Conservation (phyloP, 805 yeast species). For the Starmera quercuum region DNA sequence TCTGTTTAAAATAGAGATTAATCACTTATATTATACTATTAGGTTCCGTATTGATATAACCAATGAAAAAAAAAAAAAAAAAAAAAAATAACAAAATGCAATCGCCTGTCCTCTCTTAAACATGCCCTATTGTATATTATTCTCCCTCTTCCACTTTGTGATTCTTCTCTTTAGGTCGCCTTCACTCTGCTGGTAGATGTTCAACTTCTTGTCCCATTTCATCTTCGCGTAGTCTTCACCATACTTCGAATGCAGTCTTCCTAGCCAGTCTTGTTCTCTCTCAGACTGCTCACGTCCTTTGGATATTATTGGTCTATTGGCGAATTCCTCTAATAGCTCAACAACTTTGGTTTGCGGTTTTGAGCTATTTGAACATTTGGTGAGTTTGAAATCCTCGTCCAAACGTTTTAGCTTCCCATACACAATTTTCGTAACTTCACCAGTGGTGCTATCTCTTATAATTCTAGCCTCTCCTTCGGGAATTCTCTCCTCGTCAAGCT, state of each 20-base stretch:
- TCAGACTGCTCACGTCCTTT: conserved; percentile 53
- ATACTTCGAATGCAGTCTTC: conserved; percentile 56
- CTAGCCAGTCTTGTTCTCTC: conserved; percentile 72
- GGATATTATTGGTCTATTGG: conserved; percentile 32
- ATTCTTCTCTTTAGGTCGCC: conserved; percentile 76
- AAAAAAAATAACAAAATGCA: neutral
- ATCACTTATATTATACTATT: neutral
- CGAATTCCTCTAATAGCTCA: conserved; percentile 57
- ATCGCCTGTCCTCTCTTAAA: neutral
- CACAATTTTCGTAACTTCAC: conserved; percentile 57
- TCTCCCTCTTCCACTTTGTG: conserved; percentile 54
- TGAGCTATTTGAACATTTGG: conserved; percentile 20
- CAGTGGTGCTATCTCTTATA: conserved; percentile 59
- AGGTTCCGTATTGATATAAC: neutral
- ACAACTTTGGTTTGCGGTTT: conserved; percentile 48
- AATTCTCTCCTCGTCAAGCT: conserved; percentile 42
- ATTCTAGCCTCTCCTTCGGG: conserved; percentile 77
- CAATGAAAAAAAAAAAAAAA: neutral
- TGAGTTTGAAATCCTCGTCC: conserved; percentile 24
- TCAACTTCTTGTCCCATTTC: conserved; percentile 87
- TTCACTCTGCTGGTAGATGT: conserved; percentile 74
- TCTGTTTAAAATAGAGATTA: neutral
- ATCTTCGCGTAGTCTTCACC: conserved; percentile 85
- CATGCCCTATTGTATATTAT: conserved; percentile 22
- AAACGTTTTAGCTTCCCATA: conserved; percentile 55